A percentile compares a stretch with the other conserved stretches of the same genome.
These are phyloP conservation scores for Fusarium musae DNA, from an alignment of 2,329 filamentous ascomycete species.

Conservation along the genomic window DNA sequence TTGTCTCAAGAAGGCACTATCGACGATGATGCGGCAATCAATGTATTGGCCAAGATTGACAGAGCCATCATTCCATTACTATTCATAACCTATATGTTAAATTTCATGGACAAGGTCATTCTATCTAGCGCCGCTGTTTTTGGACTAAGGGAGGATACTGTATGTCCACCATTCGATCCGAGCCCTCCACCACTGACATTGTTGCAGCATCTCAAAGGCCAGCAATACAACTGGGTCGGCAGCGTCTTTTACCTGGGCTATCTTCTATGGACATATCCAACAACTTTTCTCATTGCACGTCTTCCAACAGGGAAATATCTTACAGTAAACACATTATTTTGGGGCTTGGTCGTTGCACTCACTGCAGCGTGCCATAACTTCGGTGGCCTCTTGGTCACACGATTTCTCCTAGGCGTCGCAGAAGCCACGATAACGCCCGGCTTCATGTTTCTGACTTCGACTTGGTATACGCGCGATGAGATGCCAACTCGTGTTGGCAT, in stretches of 20 bases:
- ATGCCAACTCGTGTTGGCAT: constrained; percentile 65
- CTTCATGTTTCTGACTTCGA: constrained; percentile 66
- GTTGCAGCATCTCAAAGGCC: constrained; percentile 44
- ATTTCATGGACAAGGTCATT: constrained; percentile 71
- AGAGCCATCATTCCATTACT: constrained; percentile 64
- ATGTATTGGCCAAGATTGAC: constrained; percentile 67
- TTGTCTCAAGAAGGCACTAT: background rate
- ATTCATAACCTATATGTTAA: constrained; percentile 67
- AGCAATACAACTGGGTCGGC: constrained; percentile 73
- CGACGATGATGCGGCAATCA: constrained; percentile 40
- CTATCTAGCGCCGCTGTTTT: constrained; percentile 67
- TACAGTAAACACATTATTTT: constrained; percentile 59
- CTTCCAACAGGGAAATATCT: constrained; percentile 61
- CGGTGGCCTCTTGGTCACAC: constrained; percentile 59
- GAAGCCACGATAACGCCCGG: constrained; percentile 66
- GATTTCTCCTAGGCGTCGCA: constrained; percentile 65
- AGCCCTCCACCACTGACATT: background rate
- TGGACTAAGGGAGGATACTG: constrained; percentile 61
- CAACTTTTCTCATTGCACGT: constrained; percentile 59
- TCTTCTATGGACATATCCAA: constrained; percentile 62
- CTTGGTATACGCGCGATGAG: constrained; percentile 67
- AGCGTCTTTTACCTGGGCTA: constrained; percentile 58
- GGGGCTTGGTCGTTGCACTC: constrained; percentile 59
- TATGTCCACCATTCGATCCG: constrained; percentile 15
- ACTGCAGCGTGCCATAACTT: constrained; percentile 61